Evolutionary conservation across 169 alveolate species (phyloP).

Genomic region (Eimeria praecox): DNA sequence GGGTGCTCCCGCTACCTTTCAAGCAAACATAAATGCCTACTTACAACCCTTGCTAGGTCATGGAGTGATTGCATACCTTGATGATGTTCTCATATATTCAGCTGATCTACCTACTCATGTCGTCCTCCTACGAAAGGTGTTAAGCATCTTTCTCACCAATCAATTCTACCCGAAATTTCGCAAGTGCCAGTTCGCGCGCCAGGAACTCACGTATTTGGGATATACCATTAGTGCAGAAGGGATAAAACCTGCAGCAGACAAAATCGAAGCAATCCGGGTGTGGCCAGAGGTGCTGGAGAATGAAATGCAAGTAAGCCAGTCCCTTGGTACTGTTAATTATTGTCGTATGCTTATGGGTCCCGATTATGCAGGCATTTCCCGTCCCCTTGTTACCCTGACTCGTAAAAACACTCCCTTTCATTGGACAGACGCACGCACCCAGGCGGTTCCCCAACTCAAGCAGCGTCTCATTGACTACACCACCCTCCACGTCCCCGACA

Average conservation of each 20-base stretch:
- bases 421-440: not conserved
- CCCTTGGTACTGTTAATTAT: not conserved
- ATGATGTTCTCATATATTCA: not conserved
- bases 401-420: not conserved
- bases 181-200: not conserved
- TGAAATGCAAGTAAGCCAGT: not conserved
- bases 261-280: not conserved
- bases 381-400: not conserved
- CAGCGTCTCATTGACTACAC: not conserved
- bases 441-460: not conserved
- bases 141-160: not conserved
- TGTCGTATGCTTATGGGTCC: not conserved
- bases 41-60: not conserved
- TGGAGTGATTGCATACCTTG: not conserved
- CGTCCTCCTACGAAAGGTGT: not conserved
- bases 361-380: not conserved
- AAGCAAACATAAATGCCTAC: not conserved
- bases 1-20: conserved; percentile 28
- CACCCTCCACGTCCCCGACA: not conserved
- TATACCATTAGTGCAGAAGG: not conserved
- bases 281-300: not conserved
- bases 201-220: not conserved
- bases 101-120: not conserved
- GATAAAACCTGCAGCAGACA: not conserved
- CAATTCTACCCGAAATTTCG: not conserved